Percentiles rank a stretch among this genome's conserved stretches.
phyloP scores from a whole-genome alignment of 2,329 filamentous ascomycete genomes.

The Neopestalotiopsis sp. region DNA sequence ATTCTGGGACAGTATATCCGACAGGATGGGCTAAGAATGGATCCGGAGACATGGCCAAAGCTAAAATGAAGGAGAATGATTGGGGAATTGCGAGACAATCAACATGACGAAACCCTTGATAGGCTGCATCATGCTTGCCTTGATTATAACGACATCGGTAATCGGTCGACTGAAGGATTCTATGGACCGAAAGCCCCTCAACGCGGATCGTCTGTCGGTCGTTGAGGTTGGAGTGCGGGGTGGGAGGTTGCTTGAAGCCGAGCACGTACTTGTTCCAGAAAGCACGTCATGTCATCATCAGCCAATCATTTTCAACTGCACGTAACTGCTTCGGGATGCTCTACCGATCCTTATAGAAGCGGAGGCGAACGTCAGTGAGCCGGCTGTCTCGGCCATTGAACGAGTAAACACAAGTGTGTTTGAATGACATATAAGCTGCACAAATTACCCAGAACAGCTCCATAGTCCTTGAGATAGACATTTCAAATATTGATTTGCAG shows the following conservation, averaged over 20 bases:
- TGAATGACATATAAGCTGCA: neutral
- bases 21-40: neutral
- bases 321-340: neutral
- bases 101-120: neutral
- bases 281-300: constrained; percentile 14
- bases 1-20: neutral
- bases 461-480: neutral
- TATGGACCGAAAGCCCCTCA: neutral
- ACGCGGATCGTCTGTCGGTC: neutral
- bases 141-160: constrained; percentile 5
- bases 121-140: neutral
- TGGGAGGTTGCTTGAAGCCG: neutral
- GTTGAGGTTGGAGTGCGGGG: neutral
- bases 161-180: neutral
- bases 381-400: neutral
- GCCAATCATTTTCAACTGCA: constrained; percentile 10
- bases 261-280: constrained; percentile 15
- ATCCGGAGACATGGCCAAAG: neutral
- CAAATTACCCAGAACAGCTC: too few relatives aligned
- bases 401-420: neutral
- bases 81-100: neutral
- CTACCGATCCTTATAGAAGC: constrained; percentile 10
- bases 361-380: neutral
- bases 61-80: neutral
- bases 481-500: neutral